Evolutionary conservation across 2,329 filamentous ascomycete genomes (phyloP), one percentile per base, ranked within the genome.

Genomic region (Penicillium expansum): DNA sequence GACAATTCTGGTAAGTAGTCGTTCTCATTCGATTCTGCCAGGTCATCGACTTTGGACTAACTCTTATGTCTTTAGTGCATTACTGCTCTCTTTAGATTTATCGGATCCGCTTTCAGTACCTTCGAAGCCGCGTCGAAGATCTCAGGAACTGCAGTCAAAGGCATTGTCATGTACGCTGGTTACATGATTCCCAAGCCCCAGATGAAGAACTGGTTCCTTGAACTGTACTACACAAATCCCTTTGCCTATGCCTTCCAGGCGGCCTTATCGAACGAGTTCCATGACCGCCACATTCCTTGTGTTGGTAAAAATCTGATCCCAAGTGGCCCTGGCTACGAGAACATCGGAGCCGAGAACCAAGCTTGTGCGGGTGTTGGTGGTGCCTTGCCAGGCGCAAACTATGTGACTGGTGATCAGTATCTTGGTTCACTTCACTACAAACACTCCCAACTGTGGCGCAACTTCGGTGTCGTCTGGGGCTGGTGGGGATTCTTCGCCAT

Each of bases 401-500:
- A 64, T 6, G 70, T 87, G 4, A 79, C 72, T 5, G 85, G 85
- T 0, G 83, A 86, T 33, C 70, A 80, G 11, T 87, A 87, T 52
- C 72, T 87, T 0, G 65, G 62, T 0, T 80, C 78, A 1, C 71
- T 88, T 0, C 81, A 81, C 0, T 86, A 83, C 67, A 74, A 73
- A 16, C 71, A 80, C 37, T 62, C 63, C 0, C 76, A 84, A 35
- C 50, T 85, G 1, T 86, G 83, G 83, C 71, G 82, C 8, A 85
- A 86, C 67, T 80, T 84, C 55, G 83, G 82, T 3, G 82, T 85
- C 39, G 61, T 86, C 27, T 85, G 83, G 77, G 83, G 77, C 0
- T 87, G 79, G 78, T 87, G 84, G 83, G 77, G 70, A 5, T 69
- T 87, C 0, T 87, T 81, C 58, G 81, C 83, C 16, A 77, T 59